phyloP scores from a whole-genome alignment of 495 filamentous ascomycete genomes.

The Podospora bellae-mahoneyi region DNA sequence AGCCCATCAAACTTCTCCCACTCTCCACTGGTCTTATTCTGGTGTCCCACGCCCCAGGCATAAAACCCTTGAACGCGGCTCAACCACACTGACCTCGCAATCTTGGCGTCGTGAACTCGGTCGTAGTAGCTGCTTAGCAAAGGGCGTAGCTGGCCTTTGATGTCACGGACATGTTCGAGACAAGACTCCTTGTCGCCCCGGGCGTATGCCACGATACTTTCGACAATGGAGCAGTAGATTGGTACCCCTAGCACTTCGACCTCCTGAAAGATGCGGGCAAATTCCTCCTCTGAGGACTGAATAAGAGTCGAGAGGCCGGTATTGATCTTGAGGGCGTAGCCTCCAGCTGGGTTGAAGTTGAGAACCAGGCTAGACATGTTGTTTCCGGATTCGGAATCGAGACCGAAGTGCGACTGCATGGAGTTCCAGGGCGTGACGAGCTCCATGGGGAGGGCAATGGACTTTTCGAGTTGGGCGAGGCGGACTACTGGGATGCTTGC shows the following conservation, averaged over 20 bases:
- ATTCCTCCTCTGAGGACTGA: conserved; percentile 33
- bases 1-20: conserved; percentile 44
- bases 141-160: conserved; percentile 27
- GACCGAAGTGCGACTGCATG: conserved; percentile 37
- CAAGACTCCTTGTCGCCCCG: conserved; percentile 23
- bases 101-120: conserved; percentile 20
- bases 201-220: conserved; percentile 27
- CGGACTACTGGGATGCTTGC: conserved; percentile 43
- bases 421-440: conserved; percentile 39
- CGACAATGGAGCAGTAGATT: conserved; percentile 36
- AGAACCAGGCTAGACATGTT: conserved; percentile 36
- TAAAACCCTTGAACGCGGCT: conserved; percentile 43
- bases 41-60: conserved; percentile 40
- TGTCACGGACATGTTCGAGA: conserved; percentile 22
- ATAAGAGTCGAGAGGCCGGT: conserved; percentile 30
- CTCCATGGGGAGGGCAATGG: conserved; percentile 36
- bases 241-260: conserved; percentile 35
- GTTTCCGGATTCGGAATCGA: conserved; percentile 38
- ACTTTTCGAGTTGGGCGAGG: conserved; percentile 39
- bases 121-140: conserved; percentile 35
- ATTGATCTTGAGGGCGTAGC: conserved; percentile 36
- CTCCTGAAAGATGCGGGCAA: conserved; percentile 33
- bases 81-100: conserved; percentile 37
- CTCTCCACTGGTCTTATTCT: conserved; percentile 20
- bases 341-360: conserved; percentile 32